Base-by-base conservation (phyloP, 495 filamentous ascomycete genomes). In the Neurospora sublineolata region DNA sequence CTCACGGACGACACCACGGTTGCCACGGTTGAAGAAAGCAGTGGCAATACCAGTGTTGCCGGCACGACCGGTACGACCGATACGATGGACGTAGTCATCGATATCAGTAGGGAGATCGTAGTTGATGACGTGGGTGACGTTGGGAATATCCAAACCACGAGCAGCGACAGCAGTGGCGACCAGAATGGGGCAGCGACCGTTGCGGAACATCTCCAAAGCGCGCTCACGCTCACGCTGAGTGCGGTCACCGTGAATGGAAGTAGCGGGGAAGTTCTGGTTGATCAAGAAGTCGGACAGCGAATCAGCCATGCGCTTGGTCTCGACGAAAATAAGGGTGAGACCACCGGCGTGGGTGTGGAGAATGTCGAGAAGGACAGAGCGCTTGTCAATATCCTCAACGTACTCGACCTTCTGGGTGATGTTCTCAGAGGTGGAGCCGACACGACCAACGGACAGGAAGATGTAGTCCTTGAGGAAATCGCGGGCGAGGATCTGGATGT, bases 261-360 rank as follows among this genome's bases (percentile, higher is more conserved):
- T 98, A n/a, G 96, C 95, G 8, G 94, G 94, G 88, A 98, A 97
- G 78, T 90, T 92, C 82, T 97, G 94, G 84, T 97, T 97, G 84
- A 98, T 93, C 68, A 99, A 84, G 87, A 97, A 99, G 79, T 99
- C 95, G 67, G 93, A 97, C 23, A 99, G 86, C 9, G 94, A 92
- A 82, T 99, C 95, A 69, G 96, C 95, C 94, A 98, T 99, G 76
- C 95, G 94, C 89, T 99, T 99, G 70, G 96, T 98, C 86, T 98
- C 96, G 70, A 98, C 95, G 83, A 99, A 99, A 80, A 98, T 97
- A 37, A 99, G 85, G 3, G 95, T 97, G 30, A 98, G 89, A 76
- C 94, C 94, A 73, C 85, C 92, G 72, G 90, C 94, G 76, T 97
- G 93, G 67, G 93, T 97, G 86, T 98, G 95, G 58, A 99, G 89